Evolutionary conservation across 768 basidiomycete species (phyloP), one percentile per base, ranked within the genome.

Genomic region (Steccherinum ochraceum): DNA sequence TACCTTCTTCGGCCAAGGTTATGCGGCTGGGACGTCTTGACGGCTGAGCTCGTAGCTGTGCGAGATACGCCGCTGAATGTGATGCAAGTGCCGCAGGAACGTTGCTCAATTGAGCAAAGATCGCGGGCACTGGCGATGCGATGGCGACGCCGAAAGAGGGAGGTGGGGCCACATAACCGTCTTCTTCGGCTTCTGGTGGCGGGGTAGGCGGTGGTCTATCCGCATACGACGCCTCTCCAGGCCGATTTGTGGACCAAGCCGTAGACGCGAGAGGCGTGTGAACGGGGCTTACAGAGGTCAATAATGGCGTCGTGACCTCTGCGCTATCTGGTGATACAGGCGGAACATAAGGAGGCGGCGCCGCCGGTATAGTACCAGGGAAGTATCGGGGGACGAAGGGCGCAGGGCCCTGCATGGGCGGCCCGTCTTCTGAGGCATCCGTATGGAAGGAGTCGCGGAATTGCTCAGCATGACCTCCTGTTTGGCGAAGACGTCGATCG

Each of bases 301-400:
- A 49, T 35, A 58, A 49, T 16, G 62, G 51, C 4, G 51, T 57
- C 26, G 57, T 56, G 11, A 23, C n/a, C 41, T 43, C 41, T 7
- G 30, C 30, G 16, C 30, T 35, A 16, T 35, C 55, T 43, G 58
- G 53, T 1, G 57, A 42, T 20, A 61, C 56, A 16, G 64, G 63
- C n/a, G 69, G 64, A 24, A 61, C 53, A 56, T 73, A 69, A 24
- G 71, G 63, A 10, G 71, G 76, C 5, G 73, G 70, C 26, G 66
- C 53, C 30, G 67, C 66, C 16, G 74, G 65, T 24, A 69, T 59
- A 0, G 76, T 75, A 7, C 75, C 76, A 23, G 78, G 80, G 74
- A 80, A 80, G 63, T 72, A 80, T 58, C 78, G 74, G 63, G 79
- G 78, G 18, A 78, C 63, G 62, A 81, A 81, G 2, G 74, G 69